phyloP scores from a whole-genome alignment of 176 grass and related monocot species.

The Oryza rufipogon region DNA sequence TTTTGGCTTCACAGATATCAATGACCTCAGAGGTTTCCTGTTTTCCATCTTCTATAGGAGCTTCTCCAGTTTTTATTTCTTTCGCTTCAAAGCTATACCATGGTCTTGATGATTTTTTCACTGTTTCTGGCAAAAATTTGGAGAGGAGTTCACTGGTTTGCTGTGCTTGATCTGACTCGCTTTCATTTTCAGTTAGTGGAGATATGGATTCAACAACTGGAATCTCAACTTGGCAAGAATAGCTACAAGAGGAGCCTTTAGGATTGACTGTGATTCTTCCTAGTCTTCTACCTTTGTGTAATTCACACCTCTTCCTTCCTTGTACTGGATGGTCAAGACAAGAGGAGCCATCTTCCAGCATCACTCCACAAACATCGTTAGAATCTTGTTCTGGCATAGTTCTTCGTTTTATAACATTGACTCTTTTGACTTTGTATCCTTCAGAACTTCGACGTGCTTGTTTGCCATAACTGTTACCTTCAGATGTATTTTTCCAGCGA shows the following conservation, averaged over 20 bases:
- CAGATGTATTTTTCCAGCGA: slow-evolving; percentile 23
- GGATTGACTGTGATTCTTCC: slow-evolving; percentile 19
- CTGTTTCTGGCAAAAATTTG: not conserved
- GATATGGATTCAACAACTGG: slow-evolving; percentile 24
- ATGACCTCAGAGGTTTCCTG: not conserved
- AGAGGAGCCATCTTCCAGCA: slow-evolving; percentile 57
- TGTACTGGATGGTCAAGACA: slow-evolving; percentile 57
- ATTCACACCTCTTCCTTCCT: slow-evolving; percentile 87
- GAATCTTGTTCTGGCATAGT: slow-evolving; percentile 24
- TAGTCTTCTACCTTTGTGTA: slow-evolving; percentile 79
- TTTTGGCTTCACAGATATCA: not conserved
- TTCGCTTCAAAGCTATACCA: slow-evolving; percentile 26
- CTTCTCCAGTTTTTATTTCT: slow-evolving; percentile 28
- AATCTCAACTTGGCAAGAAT: slow-evolving; percentile 27
- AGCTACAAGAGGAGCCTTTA: slow-evolving; percentile 29
- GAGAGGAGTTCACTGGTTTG: not conserved
- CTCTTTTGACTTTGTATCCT: slow-evolving; percentile 59
- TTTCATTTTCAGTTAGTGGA: slow-evolving; percentile 7
- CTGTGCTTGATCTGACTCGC: not conserved
- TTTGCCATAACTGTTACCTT: slow-evolving; percentile 35
- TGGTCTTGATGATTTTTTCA: slow-evolving; percentile 15
- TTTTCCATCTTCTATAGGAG: slow-evolving; percentile 15
- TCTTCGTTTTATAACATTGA: slow-evolving; percentile 34
- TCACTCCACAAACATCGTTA: slow-evolving; percentile 61
- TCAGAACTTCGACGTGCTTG: slow-evolving; percentile 40